Percentiles rank a stretch among this genome's conserved stretches.
phyloP scores from a whole-genome alignment of 352 stramenopile species.

The Aphanomyces euteiches region DNA sequence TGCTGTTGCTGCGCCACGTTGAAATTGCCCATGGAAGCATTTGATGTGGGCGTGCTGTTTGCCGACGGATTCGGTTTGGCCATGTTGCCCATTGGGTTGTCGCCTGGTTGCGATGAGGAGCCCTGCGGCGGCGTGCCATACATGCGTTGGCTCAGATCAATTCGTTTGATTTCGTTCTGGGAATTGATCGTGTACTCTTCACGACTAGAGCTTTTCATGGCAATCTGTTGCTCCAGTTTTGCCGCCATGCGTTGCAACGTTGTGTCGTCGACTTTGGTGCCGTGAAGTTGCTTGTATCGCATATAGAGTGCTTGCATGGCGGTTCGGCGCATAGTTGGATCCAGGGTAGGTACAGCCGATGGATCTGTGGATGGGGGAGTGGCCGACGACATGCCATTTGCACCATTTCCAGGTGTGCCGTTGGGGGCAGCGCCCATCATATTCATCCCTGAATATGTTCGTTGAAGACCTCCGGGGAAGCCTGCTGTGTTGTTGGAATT shows the following conservation, averaged over 20 bases:
- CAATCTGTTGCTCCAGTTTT: slow-evolving; percentile 18
- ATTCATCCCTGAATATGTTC: slow-evolving; percentile 10
- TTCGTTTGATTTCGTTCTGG: slow-evolving; percentile 22
- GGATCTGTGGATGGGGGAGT: not conserved
- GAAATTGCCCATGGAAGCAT: not conserved
- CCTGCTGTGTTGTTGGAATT: not conserved
- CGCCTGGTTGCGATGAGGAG: not conserved
- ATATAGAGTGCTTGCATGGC: slow-evolving; percentile 24
- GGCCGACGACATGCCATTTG: not conserved
- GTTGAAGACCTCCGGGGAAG: not conserved
- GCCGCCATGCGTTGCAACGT: slow-evolving; percentile 26
- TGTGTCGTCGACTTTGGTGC: slow-evolving; percentile 23
- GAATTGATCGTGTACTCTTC: slow-evolving; percentile 21
- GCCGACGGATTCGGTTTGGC: not conserved
- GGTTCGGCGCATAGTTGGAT: slow-evolving; percentile 20
- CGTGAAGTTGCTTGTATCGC: slow-evolving; percentile 30
- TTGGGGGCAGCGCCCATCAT: not conserved
- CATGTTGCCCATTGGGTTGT: not conserved
- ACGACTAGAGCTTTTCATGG: not conserved
- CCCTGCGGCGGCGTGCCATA: slow-evolving; percentile 20
- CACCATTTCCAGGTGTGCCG: not conserved
- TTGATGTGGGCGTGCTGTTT: not conserved
- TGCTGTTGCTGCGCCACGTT: not conserved
- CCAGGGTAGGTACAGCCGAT: not conserved
- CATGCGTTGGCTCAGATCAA: slow-evolving; percentile 28